A percentile compares a stretch with the other conserved stretches of the same genome.
These are phyloP conservation scores for Candida dubliniensis DNA, from an alignment of 1,139 yeast species.

Conservation along the genomic window DNA sequence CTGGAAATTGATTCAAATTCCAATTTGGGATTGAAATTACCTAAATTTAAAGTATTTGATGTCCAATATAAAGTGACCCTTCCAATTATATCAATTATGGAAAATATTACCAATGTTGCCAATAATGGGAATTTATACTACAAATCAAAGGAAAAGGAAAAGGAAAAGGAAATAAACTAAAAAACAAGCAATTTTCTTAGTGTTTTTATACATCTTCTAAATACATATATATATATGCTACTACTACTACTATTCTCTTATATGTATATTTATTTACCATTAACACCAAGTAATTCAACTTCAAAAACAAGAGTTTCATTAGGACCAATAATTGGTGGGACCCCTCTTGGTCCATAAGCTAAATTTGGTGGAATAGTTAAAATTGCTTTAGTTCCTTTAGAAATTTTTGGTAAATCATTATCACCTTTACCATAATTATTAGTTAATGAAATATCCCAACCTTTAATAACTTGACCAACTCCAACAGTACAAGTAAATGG, in stretches of 20 bases:
- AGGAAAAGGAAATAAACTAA: no score
- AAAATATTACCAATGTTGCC: conserved; percentile 22
- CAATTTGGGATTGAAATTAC: conserved; percentile 37
- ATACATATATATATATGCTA: neutral
- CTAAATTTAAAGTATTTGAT: conserved; percentile 61
- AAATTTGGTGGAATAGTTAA: conserved; percentile 90
- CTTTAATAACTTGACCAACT: conserved; percentile 92
- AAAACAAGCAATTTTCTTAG: no score
- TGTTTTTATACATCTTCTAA: neutral
- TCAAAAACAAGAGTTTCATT: conserved; percentile 91
- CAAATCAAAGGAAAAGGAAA: no score
- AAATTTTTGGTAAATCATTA: conserved; percentile 71
- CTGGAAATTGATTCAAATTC: conserved; percentile 6
- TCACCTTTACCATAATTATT: conserved; percentile 47
- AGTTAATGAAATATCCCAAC: conserved; percentile 66
- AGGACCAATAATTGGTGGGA: conserved; percentile 95
- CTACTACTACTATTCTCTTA: no score
- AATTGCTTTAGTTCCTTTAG: conserved; percentile 89
- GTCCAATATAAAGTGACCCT: conserved; percentile 66
- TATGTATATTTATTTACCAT: conserved; percentile 7
- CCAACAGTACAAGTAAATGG: conserved; percentile 94
- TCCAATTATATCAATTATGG: conserved; percentile 49
- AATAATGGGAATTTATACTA: conserved; percentile 16
- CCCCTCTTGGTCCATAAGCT: conserved; percentile 93
- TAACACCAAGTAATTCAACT: conserved; percentile 84